Evolutionary conservation across 495 filamentous ascomycete species (phyloP), one percentile per base, ranked within the genome.

Genomic region (Darksidea phi): DNA sequence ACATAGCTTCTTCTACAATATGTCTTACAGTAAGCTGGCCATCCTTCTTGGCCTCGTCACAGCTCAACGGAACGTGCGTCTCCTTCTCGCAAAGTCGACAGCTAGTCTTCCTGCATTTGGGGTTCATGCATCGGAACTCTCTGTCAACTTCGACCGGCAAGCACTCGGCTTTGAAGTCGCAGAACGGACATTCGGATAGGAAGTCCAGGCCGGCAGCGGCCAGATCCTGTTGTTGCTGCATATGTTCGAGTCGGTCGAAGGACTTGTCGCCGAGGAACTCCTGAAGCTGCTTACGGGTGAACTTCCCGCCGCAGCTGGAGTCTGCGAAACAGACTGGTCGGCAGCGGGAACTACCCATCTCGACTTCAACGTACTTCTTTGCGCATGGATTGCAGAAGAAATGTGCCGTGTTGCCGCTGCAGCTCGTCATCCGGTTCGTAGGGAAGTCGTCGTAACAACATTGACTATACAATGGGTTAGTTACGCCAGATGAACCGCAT

Each of bases 1-100:
- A 89, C 86, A 90, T 91, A 2, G 90, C 90, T 73, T 95, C 90
- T 70, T 95, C 91, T 23, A 95, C 79, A 10, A 69, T 65, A 62
- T 86, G 88, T 11, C 87, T 82, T 36, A 83, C 79, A 21, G 80
- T 79, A 3, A 82, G 51, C 6, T 81, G 79, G 46, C 80, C 80
- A 21, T 87, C 82, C 64, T 81, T 84, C 23, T 78, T 80, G 38
- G 74, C 77, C 67, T 95, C 88, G 42, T 86, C 80, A 66, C 91
- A 96, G 1, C 79, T 83, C 58, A 81, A 75, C 0, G 91, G 90
- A 23, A 91, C 84, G 70, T 96, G 91, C 0, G 85, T 86, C 47
- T 85, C 82, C 21, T 78, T 71, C 41, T 83, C 82, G 71, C 91
- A 96, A 0, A 87, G 75, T 1, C 91, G 86, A 66, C 91, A 96